A percentile compares a stretch with the other conserved stretches of the same genome.
Conservation (phyloP, 2,329 filamentous ascomycete species). For the Fusarium sp. region DNA sequence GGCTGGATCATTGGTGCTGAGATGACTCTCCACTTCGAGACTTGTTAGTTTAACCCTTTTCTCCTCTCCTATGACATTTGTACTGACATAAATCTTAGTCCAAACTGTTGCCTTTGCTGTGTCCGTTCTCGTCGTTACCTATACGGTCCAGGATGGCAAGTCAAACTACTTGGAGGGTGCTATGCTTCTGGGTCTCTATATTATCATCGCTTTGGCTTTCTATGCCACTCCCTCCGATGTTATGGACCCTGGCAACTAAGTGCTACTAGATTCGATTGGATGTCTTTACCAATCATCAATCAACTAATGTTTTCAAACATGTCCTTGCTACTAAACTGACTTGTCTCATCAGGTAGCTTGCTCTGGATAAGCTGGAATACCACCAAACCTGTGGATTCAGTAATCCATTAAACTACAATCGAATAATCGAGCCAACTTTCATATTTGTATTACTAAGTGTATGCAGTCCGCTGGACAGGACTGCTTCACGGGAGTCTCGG, state of each 20-base stretch:
- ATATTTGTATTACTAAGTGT: slow-evolving; percentile 43
- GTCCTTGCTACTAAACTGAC: neutral
- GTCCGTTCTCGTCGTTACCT: slow-evolving; percentile 80
- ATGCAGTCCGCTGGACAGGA: slow-evolving; percentile 27
- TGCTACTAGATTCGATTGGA: neutral
- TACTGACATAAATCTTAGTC: slow-evolving; percentile 56
- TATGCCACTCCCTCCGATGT: slow-evolving; percentile 66
- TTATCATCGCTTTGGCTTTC: slow-evolving; percentile 72
- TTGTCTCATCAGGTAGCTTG: slow-evolving; percentile 3
- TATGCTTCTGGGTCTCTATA: slow-evolving; percentile 69
- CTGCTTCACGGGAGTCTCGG: slow-evolving; percentile 2
- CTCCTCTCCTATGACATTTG: neutral
- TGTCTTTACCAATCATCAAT: neutral
- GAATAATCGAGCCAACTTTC: slow-evolving; percentile 31
- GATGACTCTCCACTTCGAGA: slow-evolving; percentile 86
- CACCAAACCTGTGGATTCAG: neutral
- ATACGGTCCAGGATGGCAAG: slow-evolving; percentile 83
- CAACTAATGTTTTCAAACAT: slow-evolving; percentile 4
- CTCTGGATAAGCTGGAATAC: neutral
- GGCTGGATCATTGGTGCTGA: slow-evolving; percentile 80
- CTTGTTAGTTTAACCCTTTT: slow-evolving; percentile 49
- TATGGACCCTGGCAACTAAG: slow-evolving; percentile 52
- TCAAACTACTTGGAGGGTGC: slow-evolving; percentile 87
- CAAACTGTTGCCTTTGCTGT: slow-evolving; percentile 83
- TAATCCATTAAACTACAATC: slow-evolving; percentile 11